Evolutionary conservation across 345 rosid genomes (phyloP).

Genomic region (Sonneratia caseolaris): DNA sequence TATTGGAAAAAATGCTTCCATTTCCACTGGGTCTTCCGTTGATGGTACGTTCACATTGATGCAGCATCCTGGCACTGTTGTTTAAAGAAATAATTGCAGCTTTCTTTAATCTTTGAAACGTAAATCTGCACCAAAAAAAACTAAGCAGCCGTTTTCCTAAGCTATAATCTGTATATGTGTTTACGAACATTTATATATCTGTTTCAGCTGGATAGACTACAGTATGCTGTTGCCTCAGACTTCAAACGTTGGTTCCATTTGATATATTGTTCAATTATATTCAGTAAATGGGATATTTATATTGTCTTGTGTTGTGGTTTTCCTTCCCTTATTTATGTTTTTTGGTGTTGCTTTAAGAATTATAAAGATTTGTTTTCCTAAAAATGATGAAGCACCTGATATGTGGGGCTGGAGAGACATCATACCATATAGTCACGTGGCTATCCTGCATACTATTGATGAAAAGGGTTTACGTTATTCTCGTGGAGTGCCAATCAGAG

Average conservation of each 20-base stretch:
- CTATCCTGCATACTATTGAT: background rate
- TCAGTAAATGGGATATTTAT: background rate
- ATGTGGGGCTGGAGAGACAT: background rate
- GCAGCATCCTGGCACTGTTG: background rate
- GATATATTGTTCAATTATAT: background rate
- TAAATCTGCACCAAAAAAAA: background rate
- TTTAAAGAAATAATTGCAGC: background rate
- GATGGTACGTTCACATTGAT: slow-evolving; percentile 38
- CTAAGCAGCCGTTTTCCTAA: background rate
- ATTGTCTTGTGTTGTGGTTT: background rate
- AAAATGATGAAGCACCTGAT: background rate
- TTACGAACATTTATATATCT: background rate
- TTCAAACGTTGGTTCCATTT: background rate
- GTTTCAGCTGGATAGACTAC: background rate
- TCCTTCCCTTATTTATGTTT: background rate
- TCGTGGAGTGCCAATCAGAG: background rate
- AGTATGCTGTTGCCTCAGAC: background rate
- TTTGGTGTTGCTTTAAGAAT: background rate
- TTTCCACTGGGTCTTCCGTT: slow-evolving; percentile 38
- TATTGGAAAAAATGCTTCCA: slow-evolving; percentile 12
- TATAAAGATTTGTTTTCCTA: background rate
- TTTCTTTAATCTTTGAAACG: background rate
- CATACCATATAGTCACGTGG: background rate
- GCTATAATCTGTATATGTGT: background rate
- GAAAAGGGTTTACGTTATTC: background rate